Evolutionary conservation across 1,284 basidiomycete species (phyloP).

Genomic region (Leccinum subfulvum): DNA sequence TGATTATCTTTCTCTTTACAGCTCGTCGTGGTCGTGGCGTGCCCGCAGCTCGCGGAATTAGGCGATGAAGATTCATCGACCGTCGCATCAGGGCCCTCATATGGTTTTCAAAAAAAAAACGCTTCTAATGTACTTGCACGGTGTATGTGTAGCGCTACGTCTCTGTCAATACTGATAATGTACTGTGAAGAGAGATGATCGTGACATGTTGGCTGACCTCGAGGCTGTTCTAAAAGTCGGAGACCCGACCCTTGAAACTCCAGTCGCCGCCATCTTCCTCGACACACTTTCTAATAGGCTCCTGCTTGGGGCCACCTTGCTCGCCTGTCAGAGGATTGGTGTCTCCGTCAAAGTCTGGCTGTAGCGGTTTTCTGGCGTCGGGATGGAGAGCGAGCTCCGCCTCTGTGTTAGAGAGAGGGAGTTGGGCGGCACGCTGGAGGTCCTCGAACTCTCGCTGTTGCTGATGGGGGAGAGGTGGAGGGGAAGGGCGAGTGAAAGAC

Average conservation of each 20-base stretch:
- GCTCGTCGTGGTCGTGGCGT: conserved; percentile 84
- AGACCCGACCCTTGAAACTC: conserved; percentile 81
- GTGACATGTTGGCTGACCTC: neutral
- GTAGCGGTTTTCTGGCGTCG: conserved; percentile 58
- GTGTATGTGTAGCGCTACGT: conserved; percentile 17
- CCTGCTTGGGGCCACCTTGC: conserved; percentile 71
- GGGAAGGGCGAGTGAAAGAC: conserved; percentile 55
- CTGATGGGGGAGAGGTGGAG: conserved; percentile 65
- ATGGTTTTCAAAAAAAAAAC: conserved; percentile 15
- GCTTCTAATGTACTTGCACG: conserved; percentile 9
- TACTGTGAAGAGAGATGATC: conserved; percentile 3
- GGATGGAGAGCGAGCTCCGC: conserved; percentile 56
- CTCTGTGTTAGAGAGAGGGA: conserved; percentile 30
- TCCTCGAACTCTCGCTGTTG: conserved; percentile 78
- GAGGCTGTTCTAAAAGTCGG: conserved; percentile 65
- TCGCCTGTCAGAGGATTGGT: conserved; percentile 75
- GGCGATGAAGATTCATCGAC: conserved; percentile 49
- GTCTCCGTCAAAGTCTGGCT: conserved; percentile 70
- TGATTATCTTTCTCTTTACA: conserved; percentile 32
- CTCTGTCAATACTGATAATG: conserved; percentile 12
- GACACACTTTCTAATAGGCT: conserved; percentile 65
- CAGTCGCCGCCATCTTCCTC: conserved; percentile 63
- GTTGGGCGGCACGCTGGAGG: conserved; percentile 59
- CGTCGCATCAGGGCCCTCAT: neutral
- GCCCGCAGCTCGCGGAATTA: conserved; percentile 70